A percentile compares a stretch with the other conserved stretches of the same genome.
phyloP scores from a whole-genome alignment of 352 stramenopile genomes.

The Phytophthora boehmeriae region DNA sequence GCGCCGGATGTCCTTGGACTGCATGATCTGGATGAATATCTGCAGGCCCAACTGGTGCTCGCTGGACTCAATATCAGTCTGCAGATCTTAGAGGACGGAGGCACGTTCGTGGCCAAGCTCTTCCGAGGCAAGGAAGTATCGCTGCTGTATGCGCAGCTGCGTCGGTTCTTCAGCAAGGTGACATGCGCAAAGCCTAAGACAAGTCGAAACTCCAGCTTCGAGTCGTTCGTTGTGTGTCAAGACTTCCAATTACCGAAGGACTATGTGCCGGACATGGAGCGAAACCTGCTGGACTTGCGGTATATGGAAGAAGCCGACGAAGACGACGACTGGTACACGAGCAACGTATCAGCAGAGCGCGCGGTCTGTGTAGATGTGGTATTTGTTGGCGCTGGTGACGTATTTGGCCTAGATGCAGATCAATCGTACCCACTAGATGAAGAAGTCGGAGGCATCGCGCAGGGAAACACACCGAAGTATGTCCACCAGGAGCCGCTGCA shows the following conservation, averaged over 20 bases:
- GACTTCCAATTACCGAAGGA: slow-evolving; percentile 56
- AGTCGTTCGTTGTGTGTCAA: slow-evolving; percentile 84
- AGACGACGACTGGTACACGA: slow-evolving; percentile 31
- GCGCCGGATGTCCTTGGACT: slow-evolving; percentile 96
- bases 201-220: slow-evolving; percentile 86
- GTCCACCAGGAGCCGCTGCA: slow-evolving; percentile 80
- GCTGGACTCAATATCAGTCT: slow-evolving; percentile 82
- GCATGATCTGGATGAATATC: slow-evolving; percentile 84
- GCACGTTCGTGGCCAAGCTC: slow-evolving; percentile 87
- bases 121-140: slow-evolving; percentile 85
- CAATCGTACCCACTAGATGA: slow-evolving; percentile 83
- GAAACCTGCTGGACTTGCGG: slow-evolving; percentile 69
- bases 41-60: slow-evolving; percentile 82
- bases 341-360: slow-evolving; percentile 40
- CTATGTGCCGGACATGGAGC: slow-evolving; percentile 69
- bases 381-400: slow-evolving; percentile 77
- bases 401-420: slow-evolving; percentile 83
- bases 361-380: slow-evolving; percentile 64
- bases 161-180: slow-evolving; percentile 71
- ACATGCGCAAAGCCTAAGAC: slow-evolving; percentile 86
- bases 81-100: slow-evolving; percentile 70
- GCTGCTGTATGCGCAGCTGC: slow-evolving; percentile 74
- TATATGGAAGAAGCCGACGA: slow-evolving; percentile 59
- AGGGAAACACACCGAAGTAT: slow-evolving; percentile 39
- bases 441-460: slow-evolving; percentile 5